Evolutionary conservation across 2,329 filamentous ascomycete genomes (phyloP), one percentile per base, ranked within the genome.

Genomic region (Dothidotthia symphoricarpi): DNA sequence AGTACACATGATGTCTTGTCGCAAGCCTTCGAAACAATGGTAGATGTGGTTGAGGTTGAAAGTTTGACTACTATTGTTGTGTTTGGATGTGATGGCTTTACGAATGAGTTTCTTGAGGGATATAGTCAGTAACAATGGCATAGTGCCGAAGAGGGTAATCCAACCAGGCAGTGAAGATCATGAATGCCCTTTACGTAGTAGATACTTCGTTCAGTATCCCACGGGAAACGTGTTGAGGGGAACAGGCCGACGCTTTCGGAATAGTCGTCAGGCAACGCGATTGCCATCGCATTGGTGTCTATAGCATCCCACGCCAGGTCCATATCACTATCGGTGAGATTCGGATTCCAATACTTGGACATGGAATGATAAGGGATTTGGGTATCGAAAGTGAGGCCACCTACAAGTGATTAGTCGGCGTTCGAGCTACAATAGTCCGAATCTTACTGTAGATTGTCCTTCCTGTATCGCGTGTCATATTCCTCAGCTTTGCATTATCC

Each of bases 101-200:
- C 61, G 61, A 14, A 64, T 45, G 15, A 64, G 51, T 55, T 66
- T 64, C 60, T 63, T 13, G 11, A 17, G 13, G 24, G 7, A 13
- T 19, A 9, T 24, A n/a, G 13, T 15, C 12, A 14, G 16, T 24
- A 17, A 31, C 2, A 19, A 46, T 16, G 39, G 16, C 14, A 24
- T 19, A 10, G 8, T 34, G 12, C n/a, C n/a, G 19, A 22, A 22
- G 9, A 22, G 19, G 19, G 9, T 22, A 6, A 6, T 22, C 42
- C 3, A 55, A 61, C 60, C 37, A 66, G 31, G 30, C 63, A 66
- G 34, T 66, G 61, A 5, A 65, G 36, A 44, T 65, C 57, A 25
- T 66, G 63, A 29, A 61, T 45, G 3, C 57, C 61, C 41, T 64
- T 64, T 4, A 66, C 29, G 33, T 64, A 65, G 31, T 66, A 66